Base-by-base conservation (phyloP, 768 basidiomycete species). In the Naganishia antarctica region DNA sequence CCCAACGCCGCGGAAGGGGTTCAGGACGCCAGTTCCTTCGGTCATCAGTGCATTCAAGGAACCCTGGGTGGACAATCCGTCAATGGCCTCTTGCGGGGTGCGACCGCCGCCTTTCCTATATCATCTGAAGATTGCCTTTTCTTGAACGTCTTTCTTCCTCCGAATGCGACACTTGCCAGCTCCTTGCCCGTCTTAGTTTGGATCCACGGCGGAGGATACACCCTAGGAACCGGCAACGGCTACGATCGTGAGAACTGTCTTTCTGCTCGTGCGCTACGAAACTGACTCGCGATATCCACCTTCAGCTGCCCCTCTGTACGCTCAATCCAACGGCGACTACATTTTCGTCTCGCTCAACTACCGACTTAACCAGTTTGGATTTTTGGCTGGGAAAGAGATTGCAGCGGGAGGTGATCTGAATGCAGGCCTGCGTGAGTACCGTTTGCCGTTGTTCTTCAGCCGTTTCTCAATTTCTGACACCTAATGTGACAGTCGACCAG, bases 351-450 rank as follows among this genome's bases (percentile, higher is more conserved):
- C 66, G 15, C 63, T 71, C 47, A 71, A 69, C 37, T 71, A 71
- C 62, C 65, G 70, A 7, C 47, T 71, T 7, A 37, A n/a, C 15
- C 58, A 50, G 3, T 63, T 69, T 13, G 70, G 70, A 9, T 71
- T 69, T 66, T 59, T 69, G 4, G 70, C 66, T 31, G 75, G 75
- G 29, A 63, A 66, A 5, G 69, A 70, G 25, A 60, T 71, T 29
- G 71, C 68, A 4, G 66, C 66, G 13, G 70, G 68, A 31, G 68
- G 66, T 1, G 67, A 68, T 9, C 70, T 68, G 25, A 86, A 87
- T 66, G 80, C 80, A 2, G 86, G 86, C n/a, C 75, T 87, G 16
- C 78, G 78, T 34, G 86, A 47, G 50, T 57, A 25, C 12, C 23
- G 18, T 43, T 11, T 26, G 16, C 7, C 34, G 28, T 23, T 9